phyloP scores from a whole-genome alignment of 495 filamentous ascomycete species.

The Aspergillus baeticus region DNA sequence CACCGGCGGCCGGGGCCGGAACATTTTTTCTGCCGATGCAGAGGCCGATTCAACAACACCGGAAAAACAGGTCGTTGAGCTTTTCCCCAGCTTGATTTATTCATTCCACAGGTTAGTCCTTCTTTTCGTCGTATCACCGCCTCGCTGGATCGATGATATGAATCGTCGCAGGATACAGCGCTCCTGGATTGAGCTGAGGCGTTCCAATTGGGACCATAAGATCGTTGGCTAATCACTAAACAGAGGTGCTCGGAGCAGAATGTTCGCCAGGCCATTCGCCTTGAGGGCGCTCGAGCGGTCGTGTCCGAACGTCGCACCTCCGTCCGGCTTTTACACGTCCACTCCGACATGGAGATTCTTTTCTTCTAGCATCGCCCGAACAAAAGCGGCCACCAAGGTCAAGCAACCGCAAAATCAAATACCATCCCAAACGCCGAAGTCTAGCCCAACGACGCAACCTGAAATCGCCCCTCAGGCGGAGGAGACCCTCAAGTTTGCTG shows the following conservation, averaged over 20 bases:
- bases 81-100: not conserved
- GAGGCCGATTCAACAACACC: slow-evolving; percentile 17
- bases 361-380: slow-evolving; percentile 29
- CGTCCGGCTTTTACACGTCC: slow-evolving; percentile 12
- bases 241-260: slow-evolving; percentile 13
- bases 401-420: slow-evolving; percentile 17
- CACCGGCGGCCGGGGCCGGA: slow-evolving; percentile 46
- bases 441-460: slow-evolving; percentile 9
- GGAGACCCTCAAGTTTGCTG: slow-evolving; percentile 28
- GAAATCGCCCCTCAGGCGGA: slow-evolving; percentile 7
- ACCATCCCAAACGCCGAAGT: slow-evolving; percentile 4
- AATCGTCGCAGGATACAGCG: not conserved
- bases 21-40: slow-evolving; percentile 48
- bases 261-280: slow-evolving; percentile 33
- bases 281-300: slow-evolving; percentile 29
- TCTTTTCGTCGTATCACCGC: not conserved
- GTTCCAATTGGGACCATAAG: not conserved
- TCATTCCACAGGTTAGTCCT: not conserved
- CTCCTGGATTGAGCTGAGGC: not conserved
- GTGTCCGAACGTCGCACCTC: slow-evolving; percentile 21
- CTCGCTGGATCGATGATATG: not conserved
- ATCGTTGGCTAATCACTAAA: slow-evolving; percentile 8
- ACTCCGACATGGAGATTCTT: slow-evolving; percentile 33
- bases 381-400: slow-evolving; percentile 18
- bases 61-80: slow-evolving; percentile 2